Evolutionary conservation across 495 filamentous ascomycete genomes (phyloP), one percentile per base, ranked within the genome.

Genomic region (Penicillium paradoxum): DNA sequence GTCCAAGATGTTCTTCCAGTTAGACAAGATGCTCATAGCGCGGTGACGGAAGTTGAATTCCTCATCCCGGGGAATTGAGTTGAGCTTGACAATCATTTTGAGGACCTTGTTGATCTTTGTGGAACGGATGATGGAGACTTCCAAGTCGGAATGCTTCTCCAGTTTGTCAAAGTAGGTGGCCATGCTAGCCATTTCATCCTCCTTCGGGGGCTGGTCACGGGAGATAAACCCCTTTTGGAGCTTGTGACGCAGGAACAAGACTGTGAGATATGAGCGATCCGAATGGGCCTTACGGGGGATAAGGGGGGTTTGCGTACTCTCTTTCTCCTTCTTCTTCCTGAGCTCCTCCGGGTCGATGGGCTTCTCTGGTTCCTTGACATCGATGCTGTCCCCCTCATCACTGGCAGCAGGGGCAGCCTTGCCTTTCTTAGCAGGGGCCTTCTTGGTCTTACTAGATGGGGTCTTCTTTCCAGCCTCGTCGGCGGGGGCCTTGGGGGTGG

Each of bases 81-180:
- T 69, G 2, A 96, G 76, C 73, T 93, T 95, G 58, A 95, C 75
- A 62, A 97, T 92, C 36, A 83, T 89, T 72, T 90, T 91, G 41
- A 96, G 77, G 8, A 97, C 91, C 72, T 96, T 96, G 79, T 95
- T 88, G 69, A 96, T 95, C 76, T 95, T 95, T 30, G 91, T 96
- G 5, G 67, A 71, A 44, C 84, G 79, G 59, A 97, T 95, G 57
- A 95, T 92, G 57, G 80, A 82, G 13, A 87, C 88, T 56, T 96
- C 91, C 18, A 96, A 79, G 48, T 95, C 88, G 1, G 79, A 72
- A 61, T 87, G 83, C 3, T 71, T 80, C 66, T 97, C 91, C 5
- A 97, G 79, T 65, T 91, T 90, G 24, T 73, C 78, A 41, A 96
- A 76, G 66, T 84, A 91, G 15, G 84, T 82, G 7, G 86, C 84